Percentiles rank a stretch among this genome's conserved stretches.
phyloP scores from a whole-genome alignment of 225 moss, liverwort and hornwort species.

The Neckera pumila region DNA sequence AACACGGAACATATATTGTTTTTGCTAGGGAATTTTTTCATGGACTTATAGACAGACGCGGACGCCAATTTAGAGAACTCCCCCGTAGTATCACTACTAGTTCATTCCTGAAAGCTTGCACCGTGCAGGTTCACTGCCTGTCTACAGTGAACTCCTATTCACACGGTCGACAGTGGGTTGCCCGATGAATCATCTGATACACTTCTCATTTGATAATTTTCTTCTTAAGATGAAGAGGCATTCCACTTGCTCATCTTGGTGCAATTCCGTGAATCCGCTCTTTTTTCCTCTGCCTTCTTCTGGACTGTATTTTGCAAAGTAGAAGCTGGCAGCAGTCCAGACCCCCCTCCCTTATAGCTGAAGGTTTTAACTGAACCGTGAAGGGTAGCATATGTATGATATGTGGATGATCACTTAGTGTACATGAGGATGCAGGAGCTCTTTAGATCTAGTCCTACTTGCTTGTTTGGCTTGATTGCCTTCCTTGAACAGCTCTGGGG shows the following conservation, averaged over 20 bases:
- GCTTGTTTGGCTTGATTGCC: constrained; percentile 11
- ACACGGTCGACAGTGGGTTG: no score
- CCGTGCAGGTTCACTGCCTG: no score
- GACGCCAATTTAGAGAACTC: no score
- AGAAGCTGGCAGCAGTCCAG: constrained; percentile 8
- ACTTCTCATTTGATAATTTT: neutral
- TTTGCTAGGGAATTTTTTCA: neutral
- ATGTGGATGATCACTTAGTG: constrained; percentile 1
- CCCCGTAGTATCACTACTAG: no score
- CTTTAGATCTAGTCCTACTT: neutral
- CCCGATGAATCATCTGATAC: no score
- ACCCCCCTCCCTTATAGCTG: neutral
- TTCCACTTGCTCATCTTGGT: constrained; percentile 9
- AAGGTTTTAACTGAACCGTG: constrained; percentile 1
- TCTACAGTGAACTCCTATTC: no score
- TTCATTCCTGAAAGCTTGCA: no score
- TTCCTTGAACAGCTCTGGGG: constrained; percentile 1
- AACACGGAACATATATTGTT: neutral
- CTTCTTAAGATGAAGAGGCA: neutral
- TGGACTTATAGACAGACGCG: neutral
- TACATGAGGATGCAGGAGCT: neutral
- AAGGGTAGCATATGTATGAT: constrained; percentile 18
- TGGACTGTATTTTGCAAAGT: constrained; percentile 3
- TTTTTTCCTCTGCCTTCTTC: neutral
- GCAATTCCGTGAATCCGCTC: neutral